phyloP scores from a whole-genome alignment of 305 asterid species.

The Fraxinus sp. region DNA sequence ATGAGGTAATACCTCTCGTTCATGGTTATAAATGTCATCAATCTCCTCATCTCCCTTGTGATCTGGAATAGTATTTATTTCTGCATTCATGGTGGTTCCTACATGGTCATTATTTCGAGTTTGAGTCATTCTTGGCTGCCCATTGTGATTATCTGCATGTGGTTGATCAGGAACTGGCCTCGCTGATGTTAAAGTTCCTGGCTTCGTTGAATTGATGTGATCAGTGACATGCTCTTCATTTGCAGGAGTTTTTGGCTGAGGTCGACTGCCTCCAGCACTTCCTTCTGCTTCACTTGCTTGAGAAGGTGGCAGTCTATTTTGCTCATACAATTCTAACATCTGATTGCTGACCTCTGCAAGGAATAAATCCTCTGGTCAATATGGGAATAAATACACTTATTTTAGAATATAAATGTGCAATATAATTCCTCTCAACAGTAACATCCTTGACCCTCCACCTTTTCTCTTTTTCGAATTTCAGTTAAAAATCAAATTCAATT shows the following conservation, averaged over 20 bases:
- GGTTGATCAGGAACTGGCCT: slow-evolving; percentile 43
- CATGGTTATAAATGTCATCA: slow-evolving; percentile 32
- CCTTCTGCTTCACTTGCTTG: slow-evolving; percentile 87
- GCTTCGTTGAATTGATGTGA: slow-evolving; percentile 42
- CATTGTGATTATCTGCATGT: slow-evolving; percentile 42
- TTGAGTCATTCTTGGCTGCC: slow-evolving; percentile 40
- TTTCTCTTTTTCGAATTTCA: not conserved
- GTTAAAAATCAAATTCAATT: not conserved
- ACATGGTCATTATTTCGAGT: slow-evolving; percentile 45
- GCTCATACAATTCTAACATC: slow-evolving; percentile 93
- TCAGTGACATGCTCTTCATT: slow-evolving; percentile 52
- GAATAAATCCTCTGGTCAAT: slow-evolving; percentile 22
- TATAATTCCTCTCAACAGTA: slow-evolving; percentile 9
- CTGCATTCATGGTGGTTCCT: slow-evolving; percentile 25
- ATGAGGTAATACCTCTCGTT: slow-evolving; percentile 26
- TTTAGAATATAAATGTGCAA: not conserved
- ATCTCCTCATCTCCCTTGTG: slow-evolving; percentile 33
- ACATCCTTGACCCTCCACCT: slow-evolving; percentile 36
- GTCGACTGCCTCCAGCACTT: slow-evolving; percentile 65
- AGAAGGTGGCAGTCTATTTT: slow-evolving; percentile 63
- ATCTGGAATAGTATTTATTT: slow-evolving; percentile 31
- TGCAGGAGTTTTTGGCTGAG: slow-evolving; percentile 46
- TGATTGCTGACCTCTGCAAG: slow-evolving; percentile 98
- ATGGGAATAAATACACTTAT: not conserved
- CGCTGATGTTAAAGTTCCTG: slow-evolving; percentile 40